Conservation (phyloP, 495 filamentous ascomycete genomes). For the Penicillium cataractarum region DNA sequence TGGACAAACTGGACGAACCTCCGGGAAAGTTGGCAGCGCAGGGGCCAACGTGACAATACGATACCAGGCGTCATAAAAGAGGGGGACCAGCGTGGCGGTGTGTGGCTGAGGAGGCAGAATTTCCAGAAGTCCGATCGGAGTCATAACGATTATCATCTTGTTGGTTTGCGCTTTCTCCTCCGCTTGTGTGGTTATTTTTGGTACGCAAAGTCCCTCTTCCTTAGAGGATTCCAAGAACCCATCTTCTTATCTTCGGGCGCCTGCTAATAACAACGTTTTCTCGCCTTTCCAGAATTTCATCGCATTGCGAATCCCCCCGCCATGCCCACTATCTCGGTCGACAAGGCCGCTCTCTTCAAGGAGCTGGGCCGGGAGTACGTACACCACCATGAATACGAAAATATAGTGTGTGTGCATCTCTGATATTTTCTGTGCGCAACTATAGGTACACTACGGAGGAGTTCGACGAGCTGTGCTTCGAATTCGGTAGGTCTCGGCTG, state of each 20-base stretch:
- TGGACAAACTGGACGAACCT: background rate
- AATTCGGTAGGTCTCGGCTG: conserved; percentile 69
- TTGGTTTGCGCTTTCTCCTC: conserved; percentile 9
- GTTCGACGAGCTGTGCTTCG: conserved; percentile 97
- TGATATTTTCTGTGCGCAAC: conserved; percentile 12
- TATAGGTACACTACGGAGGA: conserved; percentile 84
- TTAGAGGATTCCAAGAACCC: background rate
- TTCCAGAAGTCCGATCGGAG: conserved; percentile 28
- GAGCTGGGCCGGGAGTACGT: conserved; percentile 85
- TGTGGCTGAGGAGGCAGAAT: conserved; percentile 34
- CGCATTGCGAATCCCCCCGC: conserved; percentile 36
- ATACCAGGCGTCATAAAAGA: conserved; percentile 25
- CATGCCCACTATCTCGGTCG: conserved; percentile 88
- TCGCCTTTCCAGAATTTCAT: conserved; percentile 18
- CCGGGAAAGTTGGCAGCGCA: background rate
- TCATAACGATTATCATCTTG: conserved; percentile 26
- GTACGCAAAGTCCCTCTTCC: background rate
- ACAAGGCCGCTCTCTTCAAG: conserved; percentile 94
- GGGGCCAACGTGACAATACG: conserved; percentile 24
- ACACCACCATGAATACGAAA: conserved; percentile 2
- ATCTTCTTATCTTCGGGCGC: background rate
- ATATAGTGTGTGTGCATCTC: background rate
- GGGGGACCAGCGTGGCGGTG: conserved; percentile 34
- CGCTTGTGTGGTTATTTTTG: conserved; percentile 12
- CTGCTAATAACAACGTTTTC: background rate